Evolutionary conservation across 768 basidiomycete genomes (phyloP).

Genomic region (Harrya chromipes): DNA sequence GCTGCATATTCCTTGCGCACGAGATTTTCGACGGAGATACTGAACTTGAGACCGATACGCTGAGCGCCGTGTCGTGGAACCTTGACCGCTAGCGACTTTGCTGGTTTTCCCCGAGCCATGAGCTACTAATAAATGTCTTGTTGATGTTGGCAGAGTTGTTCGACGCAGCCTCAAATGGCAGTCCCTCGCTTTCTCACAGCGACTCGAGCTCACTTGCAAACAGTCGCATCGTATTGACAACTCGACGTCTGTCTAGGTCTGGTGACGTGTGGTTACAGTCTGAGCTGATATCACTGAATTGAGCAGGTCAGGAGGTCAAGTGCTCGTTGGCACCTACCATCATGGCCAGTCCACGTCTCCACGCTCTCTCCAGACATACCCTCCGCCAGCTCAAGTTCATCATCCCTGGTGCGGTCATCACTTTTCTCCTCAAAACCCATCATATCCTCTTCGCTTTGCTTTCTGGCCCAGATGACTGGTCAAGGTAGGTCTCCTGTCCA

Average conservation of each 20-base stretch:
- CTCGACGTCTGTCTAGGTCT: too few relatives aligned
- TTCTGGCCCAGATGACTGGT: conserved; percentile 43
- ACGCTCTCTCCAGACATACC: conserved; percentile 45
- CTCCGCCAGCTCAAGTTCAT: conserved; percentile 72
- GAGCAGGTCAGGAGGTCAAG: too few relatives aligned
- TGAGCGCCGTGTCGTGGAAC: conserved; percentile 78
- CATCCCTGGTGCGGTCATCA: conserved; percentile 62
- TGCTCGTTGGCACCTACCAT: not conserved
- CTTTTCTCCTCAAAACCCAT: conserved; percentile 59
- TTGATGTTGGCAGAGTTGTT: not conserved
- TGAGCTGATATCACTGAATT: not conserved
- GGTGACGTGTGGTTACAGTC: not conserved
- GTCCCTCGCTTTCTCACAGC: too few relatives aligned
- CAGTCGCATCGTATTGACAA: too few relatives aligned
- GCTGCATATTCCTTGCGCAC: conserved; percentile 47
- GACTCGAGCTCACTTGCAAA: too few relatives aligned
- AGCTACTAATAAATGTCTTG: not conserved
- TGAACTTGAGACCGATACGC: conserved; percentile 61
- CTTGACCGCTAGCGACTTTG: conserved; percentile 54
- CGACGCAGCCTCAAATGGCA: too few relatives aligned
- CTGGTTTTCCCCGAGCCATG: conserved; percentile 44
- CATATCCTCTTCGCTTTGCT: conserved; percentile 46
- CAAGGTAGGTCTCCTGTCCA: conserved; percentile 37
- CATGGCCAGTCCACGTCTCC: conserved; percentile 21
- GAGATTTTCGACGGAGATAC: conserved; percentile 52